Evolutionary conservation across 371 early-diverging fungal genomes (phyloP).

Genomic region (Phascolomyces articulosus): DNA sequence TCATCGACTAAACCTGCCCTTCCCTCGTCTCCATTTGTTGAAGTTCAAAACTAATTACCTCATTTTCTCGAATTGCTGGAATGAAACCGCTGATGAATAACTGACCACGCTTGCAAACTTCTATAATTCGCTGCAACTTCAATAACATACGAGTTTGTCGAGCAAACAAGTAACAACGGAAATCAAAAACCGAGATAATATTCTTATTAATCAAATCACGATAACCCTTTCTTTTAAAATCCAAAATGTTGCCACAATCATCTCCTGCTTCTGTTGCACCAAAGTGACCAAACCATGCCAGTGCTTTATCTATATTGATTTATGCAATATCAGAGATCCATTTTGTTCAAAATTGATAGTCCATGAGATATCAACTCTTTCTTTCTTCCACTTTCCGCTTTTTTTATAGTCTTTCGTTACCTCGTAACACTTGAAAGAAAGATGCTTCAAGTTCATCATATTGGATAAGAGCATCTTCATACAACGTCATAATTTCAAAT

Average conservation of each 20-base stretch:
- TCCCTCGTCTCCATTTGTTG: too few relatives aligned
- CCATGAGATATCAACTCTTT: too few relatives aligned
- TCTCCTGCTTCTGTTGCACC: slow-evolving; percentile 85
- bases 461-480: slow-evolving; percentile 87
- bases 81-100: slow-evolving; percentile 76
- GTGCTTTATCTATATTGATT: slow-evolving; percentile 72
- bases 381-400: too few relatives aligned
- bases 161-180: slow-evolving; percentile 91
- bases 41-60: slow-evolving; percentile 25
- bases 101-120: slow-evolving; percentile 73
- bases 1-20: too few relatives aligned
- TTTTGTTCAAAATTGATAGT: too few relatives aligned
- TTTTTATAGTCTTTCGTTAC: slow-evolving; percentile 23
- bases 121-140: slow-evolving; percentile 66
- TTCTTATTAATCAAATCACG: slow-evolving; percentile 88
- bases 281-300: slow-evolving; percentile 91
- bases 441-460: slow-evolving; percentile 96
- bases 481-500: slow-evolving; percentile 83
- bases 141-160: slow-evolving; percentile 83
- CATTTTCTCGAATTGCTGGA: slow-evolving; percentile 73
- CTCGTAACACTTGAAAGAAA: slow-evolving; percentile 85
- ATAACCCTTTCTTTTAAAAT: slow-evolving; percentile 80
- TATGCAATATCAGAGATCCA: too few relatives aligned
- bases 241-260: slow-evolving; percentile 84
- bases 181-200: slow-evolving; percentile 92